These are phyloP conservation scores for Marasmius oreades DNA, from an alignment of 1,284 basidiomycete genomes.

Conservation along the genomic window DNA sequence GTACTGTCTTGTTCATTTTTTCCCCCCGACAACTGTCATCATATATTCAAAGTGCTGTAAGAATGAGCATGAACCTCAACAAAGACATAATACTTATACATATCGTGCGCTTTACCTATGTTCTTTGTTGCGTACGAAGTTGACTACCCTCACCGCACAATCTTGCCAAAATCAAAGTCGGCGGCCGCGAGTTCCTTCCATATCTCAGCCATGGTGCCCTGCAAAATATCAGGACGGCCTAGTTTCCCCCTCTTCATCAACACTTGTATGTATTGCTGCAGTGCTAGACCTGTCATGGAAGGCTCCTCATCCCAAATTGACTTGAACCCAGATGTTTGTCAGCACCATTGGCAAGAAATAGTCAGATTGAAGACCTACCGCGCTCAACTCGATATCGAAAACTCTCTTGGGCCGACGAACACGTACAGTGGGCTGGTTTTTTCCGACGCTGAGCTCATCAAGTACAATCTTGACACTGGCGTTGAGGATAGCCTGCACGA, in stretches of 20 bases:
- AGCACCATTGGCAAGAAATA: not conserved
- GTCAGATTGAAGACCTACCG: not conserved
- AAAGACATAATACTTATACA: no score
- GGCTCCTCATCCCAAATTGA: not conserved
- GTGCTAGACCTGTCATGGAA: not conserved
- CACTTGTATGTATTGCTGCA: conserved; percentile 1
- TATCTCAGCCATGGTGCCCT: not conserved
- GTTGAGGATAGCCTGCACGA: not conserved
- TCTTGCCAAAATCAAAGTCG: not conserved
- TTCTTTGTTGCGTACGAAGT: not conserved
- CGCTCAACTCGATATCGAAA: not conserved
- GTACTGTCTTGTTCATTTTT: no score
- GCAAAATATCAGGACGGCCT: not conserved
- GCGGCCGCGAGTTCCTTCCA: not conserved
- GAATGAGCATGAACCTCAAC: no score
- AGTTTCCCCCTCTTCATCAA: not conserved
- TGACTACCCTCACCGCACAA: not conserved
- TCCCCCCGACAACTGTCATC: no score
- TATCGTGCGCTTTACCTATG: not conserved
- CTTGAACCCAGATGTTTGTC: not conserved
- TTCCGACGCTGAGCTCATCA: not conserved
- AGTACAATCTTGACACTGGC: not conserved
- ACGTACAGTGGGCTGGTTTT: not conserved
- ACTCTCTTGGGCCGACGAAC: not conserved
- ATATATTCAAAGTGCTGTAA: no score